Evolutionary conservation across 192 early-diverging fungal species (phyloP).

Genomic region (Coemansia sp.): DNA sequence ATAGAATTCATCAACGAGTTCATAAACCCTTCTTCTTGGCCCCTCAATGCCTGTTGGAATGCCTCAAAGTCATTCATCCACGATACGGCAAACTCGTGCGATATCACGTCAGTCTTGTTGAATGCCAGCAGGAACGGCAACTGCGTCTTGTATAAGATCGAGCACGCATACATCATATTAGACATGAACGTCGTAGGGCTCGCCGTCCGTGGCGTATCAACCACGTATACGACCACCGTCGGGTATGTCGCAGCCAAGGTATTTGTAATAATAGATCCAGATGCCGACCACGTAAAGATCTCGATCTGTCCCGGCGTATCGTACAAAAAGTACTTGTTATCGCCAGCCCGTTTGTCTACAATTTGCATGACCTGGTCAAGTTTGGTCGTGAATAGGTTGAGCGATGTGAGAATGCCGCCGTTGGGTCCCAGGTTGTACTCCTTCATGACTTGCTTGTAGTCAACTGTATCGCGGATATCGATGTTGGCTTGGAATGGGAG

Average conservation of each 20-base stretch:
- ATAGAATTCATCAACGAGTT: slow-evolving; percentile 90
- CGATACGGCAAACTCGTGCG: slow-evolving; percentile 85
- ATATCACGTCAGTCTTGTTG: slow-evolving; percentile 94
- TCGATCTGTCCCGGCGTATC: slow-evolving; percentile 99
- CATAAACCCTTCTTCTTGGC: slow-evolving; percentile 90
- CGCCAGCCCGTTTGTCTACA: slow-evolving; percentile 74
- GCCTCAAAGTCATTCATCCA: slow-evolving; percentile 98
- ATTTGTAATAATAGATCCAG: slow-evolving; percentile 94
- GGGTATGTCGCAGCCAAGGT: slow-evolving; percentile 90
- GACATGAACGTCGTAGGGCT: slow-evolving; percentile 96
- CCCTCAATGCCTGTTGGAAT: slow-evolving; percentile 83
- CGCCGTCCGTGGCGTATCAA: slow-evolving; percentile 94
- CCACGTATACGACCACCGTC: slow-evolving; percentile 88
- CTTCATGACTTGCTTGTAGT: slow-evolving; percentile 99
- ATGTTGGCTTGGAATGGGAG: slow-evolving; percentile 95
- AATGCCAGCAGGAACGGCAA: slow-evolving; percentile 95
- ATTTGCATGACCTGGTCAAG: slow-evolving; percentile 96
- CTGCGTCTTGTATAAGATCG: slow-evolving; percentile 97
- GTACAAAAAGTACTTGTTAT: slow-evolving; percentile 69
- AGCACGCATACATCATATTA: slow-evolving; percentile 98
- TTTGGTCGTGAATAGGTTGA: slow-evolving; percentile 98
- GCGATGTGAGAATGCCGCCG: slow-evolving; percentile 93
- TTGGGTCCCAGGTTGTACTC: slow-evolving; percentile 97
- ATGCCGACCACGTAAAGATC: slow-evolving; percentile 99
- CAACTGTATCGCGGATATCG: slow-evolving; percentile 96